Conservation (phyloP, 2,329 filamentous ascomycete species). For the Graphilbum sp. region DNA sequence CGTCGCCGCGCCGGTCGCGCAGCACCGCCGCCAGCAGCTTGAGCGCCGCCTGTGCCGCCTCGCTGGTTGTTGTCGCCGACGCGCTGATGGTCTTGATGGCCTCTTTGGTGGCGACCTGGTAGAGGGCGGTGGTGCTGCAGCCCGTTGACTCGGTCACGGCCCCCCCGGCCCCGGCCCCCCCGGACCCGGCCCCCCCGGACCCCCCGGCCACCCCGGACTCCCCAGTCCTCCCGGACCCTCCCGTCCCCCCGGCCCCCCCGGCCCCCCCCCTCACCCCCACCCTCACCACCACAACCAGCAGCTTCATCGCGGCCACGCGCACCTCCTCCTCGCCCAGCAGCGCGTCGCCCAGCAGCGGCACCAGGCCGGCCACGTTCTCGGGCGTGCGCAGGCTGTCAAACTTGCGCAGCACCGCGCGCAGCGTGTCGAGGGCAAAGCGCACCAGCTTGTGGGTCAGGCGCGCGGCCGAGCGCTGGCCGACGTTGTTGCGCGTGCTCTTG, state of each 20-base stretch:
- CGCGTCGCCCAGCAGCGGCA: constrained; percentile 79
- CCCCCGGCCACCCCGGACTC: no score
- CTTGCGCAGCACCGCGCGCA: constrained; percentile 75
- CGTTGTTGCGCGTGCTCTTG: constrained; percentile 58
- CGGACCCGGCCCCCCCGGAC: no score
- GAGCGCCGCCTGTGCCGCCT: constrained; percentile 72
- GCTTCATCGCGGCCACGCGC: constrained; percentile 69
- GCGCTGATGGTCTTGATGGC: constrained; percentile 67
- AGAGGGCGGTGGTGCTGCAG: constrained; percentile 41
- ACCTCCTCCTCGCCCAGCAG: constrained; percentile 83
- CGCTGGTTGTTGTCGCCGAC: constrained; percentile 62
- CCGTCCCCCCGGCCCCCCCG: no score
- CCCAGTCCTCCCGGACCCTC: no score
- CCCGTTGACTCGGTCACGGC: no score
- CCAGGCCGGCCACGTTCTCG: constrained; percentile 65
- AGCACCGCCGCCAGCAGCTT: constrained; percentile 79
- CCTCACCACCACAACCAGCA: constrained; percentile 74
- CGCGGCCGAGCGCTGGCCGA: constrained; percentile 48
- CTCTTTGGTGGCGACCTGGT: constrained; percentile 69
- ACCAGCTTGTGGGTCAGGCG: constrained; percentile 78
- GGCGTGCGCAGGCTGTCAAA: constrained; percentile 66
- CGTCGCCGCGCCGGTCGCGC: constrained; percentile 59
- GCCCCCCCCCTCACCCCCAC: constrained; percentile 70
- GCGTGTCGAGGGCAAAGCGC: constrained; percentile 73
- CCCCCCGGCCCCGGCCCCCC: no score